phyloP scores from a whole-genome alignment of 2,329 filamentous ascomycete species.

The Xylariales sp. region DNA sequence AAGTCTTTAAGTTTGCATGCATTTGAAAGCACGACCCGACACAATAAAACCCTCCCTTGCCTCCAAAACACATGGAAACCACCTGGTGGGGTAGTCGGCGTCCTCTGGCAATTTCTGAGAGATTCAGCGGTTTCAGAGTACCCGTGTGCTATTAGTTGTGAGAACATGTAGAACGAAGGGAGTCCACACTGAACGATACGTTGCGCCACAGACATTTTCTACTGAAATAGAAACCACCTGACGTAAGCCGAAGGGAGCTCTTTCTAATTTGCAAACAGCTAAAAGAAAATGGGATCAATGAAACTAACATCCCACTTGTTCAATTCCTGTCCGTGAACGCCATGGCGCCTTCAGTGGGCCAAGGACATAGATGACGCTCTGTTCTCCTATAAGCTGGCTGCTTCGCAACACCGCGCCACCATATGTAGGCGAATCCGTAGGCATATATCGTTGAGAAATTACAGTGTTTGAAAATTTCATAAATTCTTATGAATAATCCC shows the following conservation, averaged over 20 bases:
- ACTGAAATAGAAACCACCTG: not conserved
- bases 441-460: not conserved
- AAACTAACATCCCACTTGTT: no score
- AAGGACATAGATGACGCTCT: not conserved
- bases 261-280: no score
- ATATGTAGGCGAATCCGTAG: not conserved
- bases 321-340: no score
- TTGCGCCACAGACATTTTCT: not conserved
- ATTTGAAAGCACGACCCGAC: not conserved
- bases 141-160: not conserved
- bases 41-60: slow-evolving; percentile 6
- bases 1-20: not conserved
- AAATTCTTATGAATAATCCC: not conserved
- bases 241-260: no score
- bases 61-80: slow-evolving; percentile 3
- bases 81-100: not conserved
- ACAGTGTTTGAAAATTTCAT: not conserved
- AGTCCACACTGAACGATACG: not conserved
- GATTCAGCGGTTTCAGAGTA: not conserved
- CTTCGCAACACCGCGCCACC: not conserved
- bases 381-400: not conserved
- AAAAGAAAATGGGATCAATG: no score
- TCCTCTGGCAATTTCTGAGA: not conserved
- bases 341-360: no score
- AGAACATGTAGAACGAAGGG: not conserved